Base-by-base conservation (phyloP, 306 rosid species). In the Malus asiatica region DNA sequence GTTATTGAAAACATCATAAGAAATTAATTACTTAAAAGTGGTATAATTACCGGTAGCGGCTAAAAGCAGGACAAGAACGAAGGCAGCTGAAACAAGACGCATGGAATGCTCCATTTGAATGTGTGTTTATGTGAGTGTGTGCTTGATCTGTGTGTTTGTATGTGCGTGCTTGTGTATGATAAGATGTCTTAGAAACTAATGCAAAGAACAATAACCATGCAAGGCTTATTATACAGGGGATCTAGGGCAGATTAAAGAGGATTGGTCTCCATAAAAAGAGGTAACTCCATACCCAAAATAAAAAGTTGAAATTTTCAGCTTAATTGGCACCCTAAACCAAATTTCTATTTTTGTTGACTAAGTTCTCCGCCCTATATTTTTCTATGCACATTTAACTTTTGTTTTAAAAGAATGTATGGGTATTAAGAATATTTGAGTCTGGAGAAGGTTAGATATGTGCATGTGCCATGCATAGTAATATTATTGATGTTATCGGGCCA, bases 41-140 rank as follows among this genome's bases (percentile, higher is more conserved):
- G 11, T 25, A 25, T 23, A 59, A 55, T 1, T 19, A 88, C 90
- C 90, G 4, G 86, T 74, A 72, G 89, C 85, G 13, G 79, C 72
- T 3, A 89, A 79, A 35, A 89, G 84, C 5, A 88, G 66, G 61
- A 81, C 58, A 22, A 89, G 44, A 77, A 88, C 25, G 71, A 88
- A 72, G 3, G 71, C 68, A 51, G 82, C 70, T 68, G 93, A 81
- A 68, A 83, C 59, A 19, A 77, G 11, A 65, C 70, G 73, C 75
- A 71, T 2, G 4, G 81, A 82, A 38, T 70, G 85, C 23, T 78
- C 82, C 90, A 88, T 88, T 9, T 2, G 42, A 2, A 33, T 65
- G 8, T 25, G 3, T 64, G 25, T 65, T 5, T 30, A 9, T 64
- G 42, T 18, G 22, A 1, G 42, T 8, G 45, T 7, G 45, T 1